These are phyloP conservation scores for Penicillium longicatenatum DNA, from an alignment of 495 filamentous ascomycete species.

Conservation along the genomic window DNA sequence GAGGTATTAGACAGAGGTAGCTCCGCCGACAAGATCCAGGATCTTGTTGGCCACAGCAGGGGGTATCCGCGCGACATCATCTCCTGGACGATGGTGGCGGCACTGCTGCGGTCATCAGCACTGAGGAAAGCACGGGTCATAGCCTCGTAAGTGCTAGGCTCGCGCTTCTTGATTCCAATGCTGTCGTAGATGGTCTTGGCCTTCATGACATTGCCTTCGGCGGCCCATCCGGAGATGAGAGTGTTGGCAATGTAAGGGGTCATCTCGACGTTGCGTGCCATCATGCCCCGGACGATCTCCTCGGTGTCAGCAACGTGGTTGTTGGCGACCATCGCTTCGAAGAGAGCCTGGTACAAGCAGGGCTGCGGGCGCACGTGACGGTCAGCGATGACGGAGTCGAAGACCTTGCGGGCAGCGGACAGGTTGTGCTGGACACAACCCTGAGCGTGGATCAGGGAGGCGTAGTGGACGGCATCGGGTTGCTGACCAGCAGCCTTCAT, in stretches of 20 bases:
- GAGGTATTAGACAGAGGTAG: constrained; percentile 29
- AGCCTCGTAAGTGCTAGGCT: constrained; percentile 98
- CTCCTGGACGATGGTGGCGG: constrained; percentile 79
- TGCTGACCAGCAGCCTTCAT: constrained; percentile 72
- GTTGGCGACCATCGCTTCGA: constrained; percentile 96
- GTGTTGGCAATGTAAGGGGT: constrained; percentile 99
- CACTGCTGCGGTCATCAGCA: constrained; percentile 73
- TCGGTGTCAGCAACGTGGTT: constrained; percentile 78
- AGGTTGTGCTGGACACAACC: constrained; percentile 94
- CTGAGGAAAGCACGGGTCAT: constrained; percentile 94
- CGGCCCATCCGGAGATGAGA: constrained; percentile 97
- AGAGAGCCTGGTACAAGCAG: constrained; percentile 92
- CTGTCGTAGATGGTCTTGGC: constrained; percentile 76
- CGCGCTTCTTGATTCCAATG: constrained; percentile 72
- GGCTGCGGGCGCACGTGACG: constrained; percentile 66
- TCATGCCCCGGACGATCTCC: constrained; percentile 73
- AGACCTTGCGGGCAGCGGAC: constrained; percentile 74
- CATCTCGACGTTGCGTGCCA: constrained; percentile 68
- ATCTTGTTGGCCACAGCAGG: constrained; percentile 90
- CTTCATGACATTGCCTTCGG: constrained; percentile 76
- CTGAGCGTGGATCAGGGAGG: constrained; percentile 92
- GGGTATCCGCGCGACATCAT: constrained; percentile 92
- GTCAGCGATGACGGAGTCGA: constrained; percentile 75
- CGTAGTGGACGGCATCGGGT: constrained; percentile 92
- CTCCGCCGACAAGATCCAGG: constrained; percentile 74